These are phyloP conservation scores for Daldinia sp. DNA, from an alignment of 2,329 filamentous ascomycete species.

Conservation along the genomic window DNA sequence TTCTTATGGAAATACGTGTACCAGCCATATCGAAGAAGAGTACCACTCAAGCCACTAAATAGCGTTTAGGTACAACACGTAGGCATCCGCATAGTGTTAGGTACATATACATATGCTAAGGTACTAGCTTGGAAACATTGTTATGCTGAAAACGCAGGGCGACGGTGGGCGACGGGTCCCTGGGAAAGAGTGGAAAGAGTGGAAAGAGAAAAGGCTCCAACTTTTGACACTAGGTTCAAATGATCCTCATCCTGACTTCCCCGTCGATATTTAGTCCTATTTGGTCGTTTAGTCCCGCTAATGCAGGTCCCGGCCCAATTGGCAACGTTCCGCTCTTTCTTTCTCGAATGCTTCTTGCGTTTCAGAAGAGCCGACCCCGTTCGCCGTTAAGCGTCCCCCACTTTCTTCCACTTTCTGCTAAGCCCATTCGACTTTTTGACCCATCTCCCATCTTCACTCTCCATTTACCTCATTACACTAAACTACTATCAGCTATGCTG, in stretches of 20 bases:
- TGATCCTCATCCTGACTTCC: slow-evolving; percentile 37
- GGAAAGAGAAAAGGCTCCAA: not conserved
- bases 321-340: slow-evolving; percentile 36
- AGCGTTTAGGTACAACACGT: slow-evolving; percentile 14
- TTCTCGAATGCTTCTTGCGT: slow-evolving; percentile 43
- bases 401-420: not conserved
- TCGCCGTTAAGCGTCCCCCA: slow-evolving; percentile 30
- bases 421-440: too few relatives aligned
- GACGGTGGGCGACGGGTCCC: too few relatives aligned
- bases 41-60: slow-evolving; percentile 13
- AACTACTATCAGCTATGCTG: not conserved
- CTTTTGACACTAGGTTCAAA: not conserved
- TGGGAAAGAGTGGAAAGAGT: too few relatives aligned
- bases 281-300: too few relatives aligned
- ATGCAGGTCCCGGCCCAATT: slow-evolving; percentile 42
- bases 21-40: slow-evolving; percentile 17
- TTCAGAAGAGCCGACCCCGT: slow-evolving; percentile 30
- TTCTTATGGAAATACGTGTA: slow-evolving; percentile 17
- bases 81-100: not conserved
- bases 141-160: not conserved
- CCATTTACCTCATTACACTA: too few relatives aligned
- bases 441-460: not conserved
- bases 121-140: slow-evolving; percentile 2
- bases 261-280: slow-evolving; percentile 41
- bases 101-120: not conserved